Percentiles rank a stretch among this genome's conserved stretches.
Evolutionary conservation across 2,329 filamentous ascomycete species (phyloP).

Genomic region (Colletotrichum sp.): DNA sequence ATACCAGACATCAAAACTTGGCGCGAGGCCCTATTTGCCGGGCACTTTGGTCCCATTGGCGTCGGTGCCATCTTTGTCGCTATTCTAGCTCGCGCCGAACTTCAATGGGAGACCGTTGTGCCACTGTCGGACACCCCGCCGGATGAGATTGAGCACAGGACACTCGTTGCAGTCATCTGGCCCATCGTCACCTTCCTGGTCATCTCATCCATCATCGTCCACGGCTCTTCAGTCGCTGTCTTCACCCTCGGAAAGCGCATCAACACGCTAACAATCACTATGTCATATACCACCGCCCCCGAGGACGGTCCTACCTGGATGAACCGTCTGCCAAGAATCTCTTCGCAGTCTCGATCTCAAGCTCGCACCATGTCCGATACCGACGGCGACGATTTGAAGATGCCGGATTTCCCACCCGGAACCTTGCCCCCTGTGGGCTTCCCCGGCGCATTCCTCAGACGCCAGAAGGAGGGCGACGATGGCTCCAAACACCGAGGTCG

Average conservation of each 20-base stretch:
- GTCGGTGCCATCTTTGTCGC: conserved; percentile 96
- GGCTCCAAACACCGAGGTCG: conserved; percentile 44
- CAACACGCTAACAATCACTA: conserved; percentile 92
- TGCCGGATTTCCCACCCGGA: conserved; percentile 68
- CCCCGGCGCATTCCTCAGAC: conserved; percentile 79
- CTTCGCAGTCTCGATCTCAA: conserved; percentile 76
- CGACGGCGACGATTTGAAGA: conserved; percentile 69
- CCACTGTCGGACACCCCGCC: conserved; percentile 70
- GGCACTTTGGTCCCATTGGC: conserved; percentile 96
- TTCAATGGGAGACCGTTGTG: conserved; percentile 78
- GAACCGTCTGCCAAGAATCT: conserved; percentile 81
- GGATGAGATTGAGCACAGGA: conserved; percentile 60
- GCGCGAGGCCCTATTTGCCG: conserved; percentile 95
- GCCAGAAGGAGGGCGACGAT: conserved; percentile 77
- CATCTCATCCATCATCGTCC: conserved; percentile 91
- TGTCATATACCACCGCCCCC: conserved; percentile 92
- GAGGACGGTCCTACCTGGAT: conserved; percentile 94
- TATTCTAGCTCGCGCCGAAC: conserved; percentile 89
- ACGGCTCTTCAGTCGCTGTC: conserved; percentile 97
- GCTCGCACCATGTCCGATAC: conserved; percentile 84
- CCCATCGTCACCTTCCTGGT: conserved; percentile 95
- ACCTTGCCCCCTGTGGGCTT: conserved; percentile 74
- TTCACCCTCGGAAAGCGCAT: conserved; percentile 98
- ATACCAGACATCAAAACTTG: conserved; percentile 98
- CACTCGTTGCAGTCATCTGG: conserved; percentile 88